Evolutionary conservation across 2,329 filamentous ascomycete species (phyloP).

Genomic region (Colletotrichum paranaense): DNA sequence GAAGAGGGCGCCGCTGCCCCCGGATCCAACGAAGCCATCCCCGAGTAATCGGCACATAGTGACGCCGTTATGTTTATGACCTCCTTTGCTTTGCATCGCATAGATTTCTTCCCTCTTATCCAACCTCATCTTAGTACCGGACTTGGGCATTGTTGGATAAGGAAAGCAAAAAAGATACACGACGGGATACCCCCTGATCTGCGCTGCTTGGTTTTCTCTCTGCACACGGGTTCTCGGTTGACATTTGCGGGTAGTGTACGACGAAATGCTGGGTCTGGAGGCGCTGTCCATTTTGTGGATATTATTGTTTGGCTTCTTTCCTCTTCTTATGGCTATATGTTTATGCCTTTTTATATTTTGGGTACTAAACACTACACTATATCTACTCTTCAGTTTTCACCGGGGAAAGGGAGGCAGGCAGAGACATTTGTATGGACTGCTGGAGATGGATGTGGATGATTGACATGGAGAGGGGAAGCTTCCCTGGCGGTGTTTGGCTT

Average conservation of each 20-base stretch:
- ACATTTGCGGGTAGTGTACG: slow-evolving; percentile 18
- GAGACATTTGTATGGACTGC: background rate
- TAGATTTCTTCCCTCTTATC: background rate
- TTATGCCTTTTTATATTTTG: background rate
- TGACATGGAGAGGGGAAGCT: background rate
- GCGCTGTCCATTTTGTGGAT: slow-evolving; percentile 13
- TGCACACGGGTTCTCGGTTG: slow-evolving; percentile 2
- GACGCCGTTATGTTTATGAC: slow-evolving; percentile 35
- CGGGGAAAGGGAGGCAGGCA: background rate
- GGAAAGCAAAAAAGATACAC: slow-evolving; percentile 10
- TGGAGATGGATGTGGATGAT: background rate
- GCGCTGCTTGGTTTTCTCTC: slow-evolving; percentile 11
- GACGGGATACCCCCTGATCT: slow-evolving; percentile 11
- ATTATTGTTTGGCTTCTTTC: background rate
- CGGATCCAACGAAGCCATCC: slow-evolving; percentile 27
- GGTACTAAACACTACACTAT: slow-evolving; percentile 1
- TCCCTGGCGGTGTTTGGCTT: background rate
- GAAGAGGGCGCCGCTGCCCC: slow-evolving; percentile 49
- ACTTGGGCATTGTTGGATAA: slow-evolving; percentile 24
- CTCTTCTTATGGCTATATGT: slow-evolving; percentile 3
- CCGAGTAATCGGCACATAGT: slow-evolving; percentile 33
- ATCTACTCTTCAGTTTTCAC: background rate
- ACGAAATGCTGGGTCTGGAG: slow-evolving; percentile 3
- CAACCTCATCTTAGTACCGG: slow-evolving; percentile 1
- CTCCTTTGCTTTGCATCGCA: slow-evolving; percentile 26